Base-by-base conservation (phyloP, 2,329 filamentous ascomycete species). In the Colletotrichum melonis region DNA sequence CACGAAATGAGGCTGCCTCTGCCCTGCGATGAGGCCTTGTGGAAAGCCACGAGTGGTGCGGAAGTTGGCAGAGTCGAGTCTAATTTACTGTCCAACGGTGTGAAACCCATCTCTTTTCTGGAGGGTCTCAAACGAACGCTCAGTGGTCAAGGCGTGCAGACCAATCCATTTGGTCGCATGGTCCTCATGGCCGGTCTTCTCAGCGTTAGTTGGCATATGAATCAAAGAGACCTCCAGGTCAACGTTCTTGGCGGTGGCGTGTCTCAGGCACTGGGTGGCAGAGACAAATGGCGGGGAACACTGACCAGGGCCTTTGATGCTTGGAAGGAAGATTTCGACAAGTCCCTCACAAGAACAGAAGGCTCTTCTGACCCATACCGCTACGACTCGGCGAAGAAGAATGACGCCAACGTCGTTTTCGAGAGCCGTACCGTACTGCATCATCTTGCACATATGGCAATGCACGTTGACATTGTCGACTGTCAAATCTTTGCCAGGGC, bases 191-290 rank as follows among this genome's bases (percentile, higher is more conserved):
- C 96, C 1, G 97, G 97, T 0, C 85, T 99, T 32, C 86, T 98
- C 28, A 98, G 95, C 76, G 95, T 98, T 35, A 97, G 94, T 79
- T 98, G 95, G 94, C 96, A 98, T 81, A 96, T 98, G 93, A 97
- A 97, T 80, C 95, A 98, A 81, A 91, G 96, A 79, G 97, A 98
- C 81, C 89, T 98, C 16, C 96, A 98, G 84, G 93, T 98, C 72
- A 96, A 92, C 80, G 95, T 95, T 1, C 88, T 98, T 0, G 95
- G 90, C 6, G 86, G 85, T 1, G 87, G 93, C 14, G 94, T 95
- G 12, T 91, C 91, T 0, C 91, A 93, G 77, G 92, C 94, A 0
- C 88, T 98, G 1, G 96, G 96, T 4, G 95, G 93, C 3, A 92
- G 95, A 24, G 95, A 97, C 80, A 96, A 96, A 81, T 98, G 97